Evolutionary conservation across 768 basidiomycete genomes (phyloP), one percentile per base, ranked within the genome.

Genomic region (Kwoniella sp.): DNA sequence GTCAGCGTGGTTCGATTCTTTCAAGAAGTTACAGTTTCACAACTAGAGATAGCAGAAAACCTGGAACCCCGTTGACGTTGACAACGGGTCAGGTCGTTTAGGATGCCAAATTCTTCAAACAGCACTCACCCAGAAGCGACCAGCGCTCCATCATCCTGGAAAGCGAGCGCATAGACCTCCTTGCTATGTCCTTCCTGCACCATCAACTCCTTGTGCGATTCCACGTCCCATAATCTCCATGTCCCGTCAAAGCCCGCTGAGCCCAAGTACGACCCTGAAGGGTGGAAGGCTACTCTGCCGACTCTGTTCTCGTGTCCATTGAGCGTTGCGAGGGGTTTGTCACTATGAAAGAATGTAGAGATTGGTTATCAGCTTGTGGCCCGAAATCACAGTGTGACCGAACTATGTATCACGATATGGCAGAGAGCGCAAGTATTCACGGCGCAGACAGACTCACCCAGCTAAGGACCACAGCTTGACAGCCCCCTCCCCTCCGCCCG

Each of bases 151-250:
- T 98, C 96, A 72, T 89, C 86, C 78, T 99, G 96, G 78, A 96
- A 98, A 68, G 92, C 92, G n/a, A 99, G 85, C 1, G 92, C 84
- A 77, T 95, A 98, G 0, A 98, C 94, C 76, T 96, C 94, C 77
- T 93, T 94, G 2, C 93, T 93, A 77, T 99, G 96, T 0, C 96
- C 96, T 80, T 98, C 94, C 81, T 99, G 96, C 12, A 94, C 81
- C 29, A 95, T 82, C 12, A 99, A 79, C 73, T 96, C 92, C 79
- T 87, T 88, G 1, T 87, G 83, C 0, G 88, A 90, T 57, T 85
- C 84, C 15, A 93, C 89, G 80, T 99, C 95, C 96, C 96, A 99
- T 58, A 98, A 81, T 50, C 96, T 84, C 96, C 96, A 99, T 28
- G 95, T 91, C 17, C 92, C 95, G 80, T 99, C 96, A 73, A 94